Conservation (phyloP, 2,329 filamentous ascomycete species). For the Alternaria gaisen region DNA sequence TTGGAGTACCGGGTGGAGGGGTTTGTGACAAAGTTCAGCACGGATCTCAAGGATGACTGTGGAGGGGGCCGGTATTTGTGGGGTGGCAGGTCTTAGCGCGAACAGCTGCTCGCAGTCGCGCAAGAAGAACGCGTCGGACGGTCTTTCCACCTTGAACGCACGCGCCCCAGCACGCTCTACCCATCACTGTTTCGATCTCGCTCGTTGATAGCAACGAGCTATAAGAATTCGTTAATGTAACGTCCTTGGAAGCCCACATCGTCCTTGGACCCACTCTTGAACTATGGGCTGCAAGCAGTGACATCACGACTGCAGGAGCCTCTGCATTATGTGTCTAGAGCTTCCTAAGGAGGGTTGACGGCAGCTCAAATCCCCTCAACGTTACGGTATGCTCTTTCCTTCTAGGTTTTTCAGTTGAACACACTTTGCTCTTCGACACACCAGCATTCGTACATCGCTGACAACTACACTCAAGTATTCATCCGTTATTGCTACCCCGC, state of each 20-base stretch:
- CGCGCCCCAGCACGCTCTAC: not conserved
- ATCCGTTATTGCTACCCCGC: constrained; percentile 17
- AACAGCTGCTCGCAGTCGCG: constrained; percentile 3
- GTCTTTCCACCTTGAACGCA: not conserved
- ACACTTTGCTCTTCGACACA: constrained; percentile 8
- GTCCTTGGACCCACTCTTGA: constrained; percentile 10
- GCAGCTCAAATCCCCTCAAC: not conserved
- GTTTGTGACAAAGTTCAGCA: too few relatives aligned
- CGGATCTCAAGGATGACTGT: too few relatives aligned
- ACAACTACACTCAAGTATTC: constrained; percentile 12
- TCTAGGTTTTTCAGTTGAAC: constrained; percentile 8
- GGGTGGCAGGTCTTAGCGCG: constrained; percentile 7
- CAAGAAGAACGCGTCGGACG: not conserved
- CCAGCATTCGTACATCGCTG: constrained; percentile 10
- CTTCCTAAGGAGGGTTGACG: constrained; percentile 2
- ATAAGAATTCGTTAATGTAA: not conserved
- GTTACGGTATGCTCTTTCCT: constrained; percentile 19
- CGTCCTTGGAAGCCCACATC: not conserved
- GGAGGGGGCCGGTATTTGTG: not conserved
- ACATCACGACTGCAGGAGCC: constrained; percentile 28
- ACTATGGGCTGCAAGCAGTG: constrained; percentile 18
- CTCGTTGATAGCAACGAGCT: accelerated
- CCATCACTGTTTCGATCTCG: not conserved
- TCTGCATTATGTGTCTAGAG: constrained; percentile 11
- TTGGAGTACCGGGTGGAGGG: too few relatives aligned